Evolutionary conservation across 208 protist species (phyloP), one percentile per base, ranked within the genome.

Genomic region (Leishmania amazonensis): DNA sequence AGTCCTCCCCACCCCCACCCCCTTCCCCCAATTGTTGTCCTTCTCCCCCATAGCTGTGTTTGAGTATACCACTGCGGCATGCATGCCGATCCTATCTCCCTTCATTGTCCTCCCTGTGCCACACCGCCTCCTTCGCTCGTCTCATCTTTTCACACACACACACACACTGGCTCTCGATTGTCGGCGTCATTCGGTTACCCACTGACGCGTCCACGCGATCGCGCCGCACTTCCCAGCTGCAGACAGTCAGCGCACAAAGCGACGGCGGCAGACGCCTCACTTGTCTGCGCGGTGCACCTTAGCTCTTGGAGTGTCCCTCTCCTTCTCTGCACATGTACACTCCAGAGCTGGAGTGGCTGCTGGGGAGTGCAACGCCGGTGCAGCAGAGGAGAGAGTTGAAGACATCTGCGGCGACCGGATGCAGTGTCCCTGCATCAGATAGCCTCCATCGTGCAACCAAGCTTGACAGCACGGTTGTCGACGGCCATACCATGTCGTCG

Each of bases 271-370:
- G 42, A 31, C n/a, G 45, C 40, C 19, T 72, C 40, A n/a, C 67
- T n/a, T 6, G 11, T n/a, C 67, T 45, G 67, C 8, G 67, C 40
- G 3, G 40, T 47, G 67, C 40, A 47, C 24, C 67, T 72, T 19
- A 47, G 3, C 67, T 47, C 19, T 38, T 47, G 40, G 42, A 35
- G 38, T 8, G 40, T 42, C 38, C 40, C 40, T 49, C 35, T 47
- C 40, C 35, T 70, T 15, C 31, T n/a, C 67, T 28, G 35, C 67
- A 49, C 24, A 85, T 85, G 81, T 81, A 74, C 81, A 85, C 76
- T 35, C 38, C 76, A 21, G 76, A 78, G 31, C 9, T 68, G n/a
- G 67, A 81, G 11, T 81, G 81, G 81, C 76, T 85, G 17, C 72
- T 85, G 13, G 81, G 70, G 17, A 45, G 13, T 24, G 17, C 73